Conservation (phyloP, 495 filamentous ascomycete species). For the Niebla homalea region DNA sequence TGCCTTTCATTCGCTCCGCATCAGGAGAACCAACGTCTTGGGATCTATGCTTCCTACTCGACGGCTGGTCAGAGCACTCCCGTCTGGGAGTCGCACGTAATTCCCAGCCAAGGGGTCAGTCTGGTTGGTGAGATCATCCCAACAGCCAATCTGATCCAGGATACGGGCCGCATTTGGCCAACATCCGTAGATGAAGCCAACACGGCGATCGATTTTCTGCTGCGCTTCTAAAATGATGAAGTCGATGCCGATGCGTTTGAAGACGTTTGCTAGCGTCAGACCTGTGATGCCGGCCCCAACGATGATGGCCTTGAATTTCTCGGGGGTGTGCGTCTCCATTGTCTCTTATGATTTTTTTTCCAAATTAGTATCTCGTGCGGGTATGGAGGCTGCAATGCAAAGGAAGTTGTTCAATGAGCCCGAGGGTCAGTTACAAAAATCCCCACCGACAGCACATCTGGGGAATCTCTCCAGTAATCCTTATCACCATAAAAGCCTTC, state of each 20-base stretch:
- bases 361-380: neutral
- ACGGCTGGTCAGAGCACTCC: neutral
- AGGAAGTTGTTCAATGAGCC: too few relatives aligned
- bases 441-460: too few relatives aligned
- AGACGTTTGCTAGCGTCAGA: conserved; percentile 34
- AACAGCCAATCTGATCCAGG: conserved; percentile 35
- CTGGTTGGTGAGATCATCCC: conserved; percentile 17
- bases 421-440: too few relatives aligned
- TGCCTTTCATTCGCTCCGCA: too few relatives aligned
- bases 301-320: conserved; percentile 35
- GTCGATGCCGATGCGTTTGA: conserved; percentile 32
- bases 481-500: too few relatives aligned
- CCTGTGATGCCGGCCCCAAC: conserved; percentile 39
- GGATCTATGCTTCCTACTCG: too few relatives aligned
- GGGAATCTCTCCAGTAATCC: too few relatives aligned
- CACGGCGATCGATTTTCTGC: conserved; percentile 23
- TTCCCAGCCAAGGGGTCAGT: conserved; percentile 14
- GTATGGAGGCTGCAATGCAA: too few relatives aligned
- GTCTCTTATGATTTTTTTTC: neutral
- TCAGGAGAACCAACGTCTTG: too few relatives aligned
- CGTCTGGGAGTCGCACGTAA: conserved; percentile 13
- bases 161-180: conserved; percentile 26
- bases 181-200: conserved; percentile 29
- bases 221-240: conserved; percentile 35
- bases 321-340: neutral